Evolutionary conservation across 768 basidiomycete genomes (phyloP), one percentile per base, ranked within the genome.

Genomic region (Hericium alpestre): DNA sequence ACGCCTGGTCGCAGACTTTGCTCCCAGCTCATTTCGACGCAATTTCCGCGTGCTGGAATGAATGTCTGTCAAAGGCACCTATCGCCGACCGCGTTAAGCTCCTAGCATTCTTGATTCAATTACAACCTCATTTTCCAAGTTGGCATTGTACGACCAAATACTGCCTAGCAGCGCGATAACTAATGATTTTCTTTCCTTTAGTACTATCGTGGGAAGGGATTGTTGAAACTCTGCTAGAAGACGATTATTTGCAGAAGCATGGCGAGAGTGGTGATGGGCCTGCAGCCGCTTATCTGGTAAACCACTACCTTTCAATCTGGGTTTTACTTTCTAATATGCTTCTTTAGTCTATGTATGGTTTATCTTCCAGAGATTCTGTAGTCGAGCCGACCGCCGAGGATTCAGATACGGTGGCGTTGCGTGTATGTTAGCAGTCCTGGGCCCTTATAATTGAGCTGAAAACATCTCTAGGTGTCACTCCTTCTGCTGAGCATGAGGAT

Each of bases 21-120:
- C 76, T 87, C 16, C 80, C 84, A 6, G 74, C 80, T 23, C 87
- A 90, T 68, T 72, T 84, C 51, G 76, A 82, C 13, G 77, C 79
- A 13, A 85, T 90, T 13, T 74, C 84, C 8, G 69, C 71, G 16
- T 90, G 84, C 63, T 90, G 84, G 82, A 76, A 80, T 55, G 84
- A 86, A 62, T 73, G 77, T 6, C 64, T 90, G 25, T 64, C 72
- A 8, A 82, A 77, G 55, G 73, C 79, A 4, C 78, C 84, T 1
- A 72, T 83, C 12, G 58, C 72, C 1, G 85, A 87, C 53, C 79
- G 84, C 15, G 69, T 79, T 38, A 78, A 74, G 53, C 72, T 90
- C 11, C 71, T 81, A 15, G 73, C 76, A 9, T 90, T 89, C 68
- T 71, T 89, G 16, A 75, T 81, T 32, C 85, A 84, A 62, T 74